Evolutionary conservation across 164 flowering plant species (phyloP).

Genomic region (Liriodendron chinense): DNA sequence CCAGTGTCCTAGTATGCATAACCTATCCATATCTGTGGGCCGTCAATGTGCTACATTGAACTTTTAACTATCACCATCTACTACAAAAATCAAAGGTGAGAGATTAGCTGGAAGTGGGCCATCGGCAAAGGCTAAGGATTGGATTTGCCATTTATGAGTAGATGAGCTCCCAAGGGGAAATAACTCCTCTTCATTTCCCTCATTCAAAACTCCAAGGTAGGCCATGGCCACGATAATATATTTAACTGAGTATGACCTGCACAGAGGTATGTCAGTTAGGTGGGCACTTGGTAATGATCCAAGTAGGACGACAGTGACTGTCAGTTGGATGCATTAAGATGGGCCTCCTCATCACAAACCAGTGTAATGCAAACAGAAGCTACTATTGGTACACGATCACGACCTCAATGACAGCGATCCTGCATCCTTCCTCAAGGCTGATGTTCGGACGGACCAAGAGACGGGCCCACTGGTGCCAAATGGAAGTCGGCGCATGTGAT

Average conservation of each 20-base stretch:
- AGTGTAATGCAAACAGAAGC: background rate
- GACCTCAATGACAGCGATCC: constrained; percentile 1
- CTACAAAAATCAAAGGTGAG: background rate
- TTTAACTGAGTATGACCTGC: background rate
- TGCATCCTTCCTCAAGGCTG: background rate
- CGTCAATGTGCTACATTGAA: too few species aligned
- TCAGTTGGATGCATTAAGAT: background rate
- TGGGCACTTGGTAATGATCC: background rate
- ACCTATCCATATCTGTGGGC: too few species aligned
- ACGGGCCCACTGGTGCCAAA: background rate
- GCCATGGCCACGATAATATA: background rate
- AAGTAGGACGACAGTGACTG: constrained; percentile 3
- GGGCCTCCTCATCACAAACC: constrained; percentile 16
- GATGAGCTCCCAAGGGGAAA: background rate
- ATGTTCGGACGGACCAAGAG: background rate
- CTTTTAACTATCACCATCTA: too few species aligned
- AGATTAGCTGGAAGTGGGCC: background rate
- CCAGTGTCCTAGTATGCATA: too few species aligned
- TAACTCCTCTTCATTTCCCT: background rate
- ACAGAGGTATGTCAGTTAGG: background rate
- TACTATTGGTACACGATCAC: constrained; percentile 8
- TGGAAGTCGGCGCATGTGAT: constrained; percentile 11
- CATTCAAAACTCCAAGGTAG: background rate
- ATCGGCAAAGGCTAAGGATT: background rate
- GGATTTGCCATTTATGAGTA: background rate